Conservation (phyloP, 208 protist species). For the Eutreptiella sp. region DNA sequence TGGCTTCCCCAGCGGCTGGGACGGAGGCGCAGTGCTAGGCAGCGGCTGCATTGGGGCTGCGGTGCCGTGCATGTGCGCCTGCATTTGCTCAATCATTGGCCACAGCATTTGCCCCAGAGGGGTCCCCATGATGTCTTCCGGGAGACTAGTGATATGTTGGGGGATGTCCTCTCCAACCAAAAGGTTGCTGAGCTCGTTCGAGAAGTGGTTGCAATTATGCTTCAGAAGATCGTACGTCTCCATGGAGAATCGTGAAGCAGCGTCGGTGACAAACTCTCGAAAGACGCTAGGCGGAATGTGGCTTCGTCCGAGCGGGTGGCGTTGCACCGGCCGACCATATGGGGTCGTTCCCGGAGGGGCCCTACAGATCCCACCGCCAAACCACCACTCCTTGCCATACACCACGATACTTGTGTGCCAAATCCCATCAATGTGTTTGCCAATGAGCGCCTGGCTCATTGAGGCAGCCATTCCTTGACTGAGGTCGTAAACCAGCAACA, state of each 20-base stretch:
- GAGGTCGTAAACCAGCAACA: slow-evolving; percentile 85
- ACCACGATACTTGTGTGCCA: slow-evolving; percentile 88
- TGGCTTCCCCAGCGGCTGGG: no score
- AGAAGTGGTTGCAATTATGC: slow-evolving; percentile 89
- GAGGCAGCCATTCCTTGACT: slow-evolving; percentile 68
- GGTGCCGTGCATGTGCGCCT: no score
- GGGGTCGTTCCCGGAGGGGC: slow-evolving; percentile 52
- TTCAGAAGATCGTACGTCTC: slow-evolving; percentile 70
- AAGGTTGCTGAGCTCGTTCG: slow-evolving; percentile 62
- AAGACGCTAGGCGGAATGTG: slow-evolving; percentile 27
- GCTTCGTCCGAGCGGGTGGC: slow-evolving; percentile 54
- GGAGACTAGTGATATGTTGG: slow-evolving; percentile 62
- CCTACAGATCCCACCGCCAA: slow-evolving; percentile 71
- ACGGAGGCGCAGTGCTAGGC: no score
- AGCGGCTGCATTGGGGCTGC: no score
- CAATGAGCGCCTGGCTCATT: slow-evolving; percentile 62
- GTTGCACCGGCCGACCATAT: slow-evolving; percentile 59
- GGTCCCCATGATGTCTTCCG: slow-evolving; percentile 57
- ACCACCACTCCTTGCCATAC: slow-evolving; percentile 81
- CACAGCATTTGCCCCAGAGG: slow-evolving; percentile 67
- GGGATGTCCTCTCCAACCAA: slow-evolving; percentile 54
- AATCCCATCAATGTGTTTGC: slow-evolving; percentile 76
- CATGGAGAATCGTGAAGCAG: slow-evolving; percentile 29
- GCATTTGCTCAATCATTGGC: slow-evolving; percentile 63
- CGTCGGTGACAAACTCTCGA: slow-evolving; percentile 20